Base-by-base conservation (phyloP, 495 filamentous ascomycete genomes). In the Hypoxylon subgilvum region DNA sequence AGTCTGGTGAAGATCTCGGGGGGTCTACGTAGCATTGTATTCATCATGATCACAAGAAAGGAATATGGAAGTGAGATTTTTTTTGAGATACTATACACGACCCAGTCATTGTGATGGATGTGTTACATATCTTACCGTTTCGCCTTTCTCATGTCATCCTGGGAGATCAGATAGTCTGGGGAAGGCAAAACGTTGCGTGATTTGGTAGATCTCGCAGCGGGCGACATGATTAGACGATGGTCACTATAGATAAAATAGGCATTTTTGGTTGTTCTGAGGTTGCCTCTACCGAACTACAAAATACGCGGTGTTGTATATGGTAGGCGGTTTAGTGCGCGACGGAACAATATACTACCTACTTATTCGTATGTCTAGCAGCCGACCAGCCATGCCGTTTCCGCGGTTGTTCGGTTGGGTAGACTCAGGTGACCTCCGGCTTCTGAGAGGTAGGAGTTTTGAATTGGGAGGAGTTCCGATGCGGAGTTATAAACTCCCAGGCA, bases 1-100 rank as follows among this genome's bases (percentile, higher is more conserved):
- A 63, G 44, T 43, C 61, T 54, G 18, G 53, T 21, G 61, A 27
- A 63, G 61, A 63, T 63, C 61, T 58, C 17, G 43, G 54, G 25
- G n/a, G 47, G 39, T 40, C 38, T 31, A 45, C 44, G 61, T 63
- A 44, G 38, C 43, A 53, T 53, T 14, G 51, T n/a, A 39, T 35
- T 35, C 40, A 55, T 44, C 44, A 39, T 31, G 32, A 45, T 49
- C 48, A 28, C 18, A 47, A 22, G 34, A 31, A 35, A 47, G 17
- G 36, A 50, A 44, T 35, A 45, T 23, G 60, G 60, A 52, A 57
- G 41, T 14, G 31, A 32, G 57, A 41, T 31, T 43, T 44, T 45
- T 31, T 43, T 44, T 45, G 39, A 14, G 41, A 56, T 51, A 58
- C 32, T 34, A 56, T 41, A 19, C 27, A 47, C 4, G 36, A 39